Percentiles rank a stretch among this genome's conserved stretches.
phyloP scores from a whole-genome alignment of 2,329 filamentous ascomycete genomes.

The Penicillium crustosum region DNA sequence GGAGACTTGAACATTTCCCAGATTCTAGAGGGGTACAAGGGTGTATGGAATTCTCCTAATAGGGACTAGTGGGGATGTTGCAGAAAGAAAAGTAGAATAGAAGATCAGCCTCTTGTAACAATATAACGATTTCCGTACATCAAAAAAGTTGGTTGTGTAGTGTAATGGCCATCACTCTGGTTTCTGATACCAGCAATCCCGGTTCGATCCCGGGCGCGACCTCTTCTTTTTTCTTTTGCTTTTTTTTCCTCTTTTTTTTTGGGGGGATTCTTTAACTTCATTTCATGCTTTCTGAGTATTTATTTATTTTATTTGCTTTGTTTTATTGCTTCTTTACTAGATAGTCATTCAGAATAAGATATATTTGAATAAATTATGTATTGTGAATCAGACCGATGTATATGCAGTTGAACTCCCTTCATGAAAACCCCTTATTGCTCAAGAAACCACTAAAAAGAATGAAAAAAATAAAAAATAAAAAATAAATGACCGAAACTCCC shows the following conservation, averaged over 20 bases:
- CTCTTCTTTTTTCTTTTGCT: background rate
- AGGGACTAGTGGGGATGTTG: slow-evolving; percentile 15
- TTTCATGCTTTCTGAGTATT: background rate
- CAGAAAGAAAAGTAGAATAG: background rate
- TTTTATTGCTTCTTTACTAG: background rate
- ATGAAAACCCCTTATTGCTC: background rate
- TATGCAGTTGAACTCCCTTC: background rate
- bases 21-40: slow-evolving; percentile 2
- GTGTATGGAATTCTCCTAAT: slow-evolving; percentile 27
- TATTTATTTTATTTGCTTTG: background rate
- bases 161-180: slow-evolving; percentile 1
- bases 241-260: background rate
- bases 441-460: background rate
- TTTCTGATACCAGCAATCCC: slow-evolving; percentile 8
- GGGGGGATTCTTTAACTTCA: background rate
- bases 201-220: slow-evolving; percentile 14
- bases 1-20: background rate
- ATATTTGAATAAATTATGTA: background rate
- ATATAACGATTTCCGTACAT: accelerated
- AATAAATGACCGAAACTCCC: background rate
- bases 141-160: background rate
- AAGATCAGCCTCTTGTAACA: background rate
- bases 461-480: background rate
- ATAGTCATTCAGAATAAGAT: background rate
- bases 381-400: background rate